Base-by-base conservation (phyloP, 345 rosid species). In the Bruguiera sexangula region DNA sequence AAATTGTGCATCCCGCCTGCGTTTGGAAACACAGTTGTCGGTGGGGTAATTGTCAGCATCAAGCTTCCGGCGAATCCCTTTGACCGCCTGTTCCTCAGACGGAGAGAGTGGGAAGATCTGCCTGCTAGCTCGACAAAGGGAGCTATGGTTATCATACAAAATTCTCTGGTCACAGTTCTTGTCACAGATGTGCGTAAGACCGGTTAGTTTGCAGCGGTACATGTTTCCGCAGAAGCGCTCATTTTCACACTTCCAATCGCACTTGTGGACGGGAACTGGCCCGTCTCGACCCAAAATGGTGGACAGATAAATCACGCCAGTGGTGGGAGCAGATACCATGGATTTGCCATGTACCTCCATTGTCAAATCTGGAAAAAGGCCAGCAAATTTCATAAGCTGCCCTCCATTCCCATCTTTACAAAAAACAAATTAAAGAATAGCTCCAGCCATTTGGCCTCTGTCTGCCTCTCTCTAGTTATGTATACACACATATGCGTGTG, bases 111-210 rank as follows among this genome's bases (percentile, higher is more conserved):
- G 97, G 75, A 88, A 90, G 63, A 95, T 69, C 81, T 79, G 80
- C 68, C 96, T 74, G 55, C 99, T 95, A 8, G 89, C 99, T 20
- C 89, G 92, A 89, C 99, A 95, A 68, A 95, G 69, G 60, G 96
- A 95, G 79, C 80, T 88, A 74, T 92, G 96, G 73, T 95, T 95
- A 83, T 95, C 99, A 77, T 92, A 95, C 82, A 95, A 77, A 78
- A 95, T 95, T 80, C 97, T 60, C 96, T 92, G 99, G 85, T 95
- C 77, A 84, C 99, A 95, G 75, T 95, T 92, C 93, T 92, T 92
- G 96, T 95, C 99, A 77, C 99, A 95, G 81, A 95, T 90, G 83
- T 95, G 97, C 65, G 96, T 89, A 52, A 90, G 78, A 20, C 92
- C 96, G 29, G 97, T 95, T 82, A 92, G 83, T 82, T 88, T 92